phyloP scores from a whole-genome alignment of 106 monocot species.

The Phalaenopsis aphrodite region DNA sequence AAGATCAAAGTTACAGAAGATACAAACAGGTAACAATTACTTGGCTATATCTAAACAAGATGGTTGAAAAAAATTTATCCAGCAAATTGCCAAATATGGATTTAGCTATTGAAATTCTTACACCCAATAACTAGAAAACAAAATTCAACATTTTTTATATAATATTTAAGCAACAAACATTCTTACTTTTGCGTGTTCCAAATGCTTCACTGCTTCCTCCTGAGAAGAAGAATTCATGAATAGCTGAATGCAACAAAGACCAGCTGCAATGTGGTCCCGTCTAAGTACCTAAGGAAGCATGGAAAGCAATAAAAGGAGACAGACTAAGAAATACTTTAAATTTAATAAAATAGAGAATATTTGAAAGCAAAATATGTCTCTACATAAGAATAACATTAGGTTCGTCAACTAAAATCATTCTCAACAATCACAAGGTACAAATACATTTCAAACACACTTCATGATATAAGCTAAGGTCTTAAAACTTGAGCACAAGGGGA shows the following conservation, averaged over 20 bases:
- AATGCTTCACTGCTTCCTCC: slow-evolving; percentile 87
- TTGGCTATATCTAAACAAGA: background rate
- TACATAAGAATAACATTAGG: background rate
- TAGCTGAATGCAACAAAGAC: slow-evolving; percentile 86
- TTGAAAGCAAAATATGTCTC: background rate
- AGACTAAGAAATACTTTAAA: background rate
- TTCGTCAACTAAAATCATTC: background rate
- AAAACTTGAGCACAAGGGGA: background rate
- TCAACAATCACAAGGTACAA: background rate
- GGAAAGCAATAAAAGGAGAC: background rate
- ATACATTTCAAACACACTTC: background rate
- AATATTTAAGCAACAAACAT: background rate
- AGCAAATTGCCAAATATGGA: background rate
- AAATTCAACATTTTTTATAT: background rate
- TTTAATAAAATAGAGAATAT: background rate
- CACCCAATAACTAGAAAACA: background rate
- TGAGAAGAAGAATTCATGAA: slow-evolving; percentile 87
- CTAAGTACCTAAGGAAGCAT: slow-evolving; percentile 51
- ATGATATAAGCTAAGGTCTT: background rate
- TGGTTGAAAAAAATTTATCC: background rate
- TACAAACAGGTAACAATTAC: background rate
- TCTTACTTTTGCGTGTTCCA: slow-evolving; percentile 75
- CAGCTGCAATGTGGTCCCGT: slow-evolving; percentile 78
- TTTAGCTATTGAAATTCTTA: background rate
- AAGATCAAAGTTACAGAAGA: background rate